Conservation (phyloP, 768 basidiomycete genomes). For the Kwoniella dejecticola region DNA sequence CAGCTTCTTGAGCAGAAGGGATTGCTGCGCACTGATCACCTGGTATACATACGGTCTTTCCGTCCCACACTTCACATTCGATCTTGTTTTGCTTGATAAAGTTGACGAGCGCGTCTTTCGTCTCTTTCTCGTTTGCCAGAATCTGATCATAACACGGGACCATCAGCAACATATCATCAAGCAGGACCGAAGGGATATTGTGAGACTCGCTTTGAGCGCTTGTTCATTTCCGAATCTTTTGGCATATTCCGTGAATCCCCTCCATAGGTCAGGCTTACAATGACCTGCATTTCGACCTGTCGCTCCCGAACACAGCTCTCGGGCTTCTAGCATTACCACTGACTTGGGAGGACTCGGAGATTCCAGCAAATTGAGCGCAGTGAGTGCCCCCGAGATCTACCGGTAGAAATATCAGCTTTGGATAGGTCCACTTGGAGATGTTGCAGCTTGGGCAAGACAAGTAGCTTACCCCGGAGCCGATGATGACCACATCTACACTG, state of each 20-base stretch:
- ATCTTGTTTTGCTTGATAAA: slow-evolving; percentile 30
- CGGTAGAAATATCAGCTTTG: background rate
- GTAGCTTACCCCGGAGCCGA: slow-evolving; percentile 36
- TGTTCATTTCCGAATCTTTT: slow-evolving; percentile 23
- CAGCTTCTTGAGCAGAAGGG: background rate
- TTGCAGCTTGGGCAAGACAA: no score
- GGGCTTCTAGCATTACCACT: slow-evolving; percentile 74
- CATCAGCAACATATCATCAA: background rate
- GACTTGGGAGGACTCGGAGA: slow-evolving; percentile 31
- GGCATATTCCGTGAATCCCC: slow-evolving; percentile 32
- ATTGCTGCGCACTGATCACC: background rate
- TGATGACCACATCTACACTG: slow-evolving; percentile 36
- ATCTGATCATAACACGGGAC: slow-evolving; percentile 12
- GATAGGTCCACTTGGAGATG: no score
- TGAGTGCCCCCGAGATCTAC: slow-evolving; percentile 23
- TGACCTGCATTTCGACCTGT: slow-evolving; percentile 64
- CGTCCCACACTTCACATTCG: slow-evolving; percentile 42
- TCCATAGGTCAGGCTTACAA: slow-evolving; percentile 36
- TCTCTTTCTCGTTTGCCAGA: slow-evolving; percentile 34
- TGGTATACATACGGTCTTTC: slow-evolving; percentile 29
- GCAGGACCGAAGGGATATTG: background rate
- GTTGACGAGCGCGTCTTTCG: slow-evolving; percentile 23
- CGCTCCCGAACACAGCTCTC: slow-evolving; percentile 61
- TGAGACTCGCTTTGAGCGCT: slow-evolving; percentile 24
- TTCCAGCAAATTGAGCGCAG: slow-evolving; percentile 27